Percentiles rank a stretch among this genome's conserved stretches.
These are phyloP conservation scores for Citrus australasica DNA, from an alignment of 345 rosid genomes.

Conservation along the genomic window DNA sequence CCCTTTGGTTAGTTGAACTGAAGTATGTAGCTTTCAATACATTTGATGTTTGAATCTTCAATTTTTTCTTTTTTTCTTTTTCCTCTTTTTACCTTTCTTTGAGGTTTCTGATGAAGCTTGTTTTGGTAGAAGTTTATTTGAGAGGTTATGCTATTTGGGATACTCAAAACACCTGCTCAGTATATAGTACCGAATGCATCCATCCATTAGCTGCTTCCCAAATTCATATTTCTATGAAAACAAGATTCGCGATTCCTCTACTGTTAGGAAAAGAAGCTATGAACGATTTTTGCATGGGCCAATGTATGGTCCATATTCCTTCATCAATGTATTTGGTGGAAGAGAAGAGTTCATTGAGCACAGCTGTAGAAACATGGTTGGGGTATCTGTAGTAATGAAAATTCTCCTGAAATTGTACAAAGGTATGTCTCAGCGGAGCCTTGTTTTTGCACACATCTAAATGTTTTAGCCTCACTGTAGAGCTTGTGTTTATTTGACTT, in stretches of 20 bases:
- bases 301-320: slow-evolving; percentile 35
- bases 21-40: no score
- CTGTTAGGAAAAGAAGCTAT: neutral
- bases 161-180: slow-evolving; percentile 44
- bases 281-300: neutral
- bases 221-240: slow-evolving; percentile 42
- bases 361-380: slow-evolving; percentile 28
- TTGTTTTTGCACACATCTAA: neutral
- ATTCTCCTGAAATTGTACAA: slow-evolving; percentile 25
- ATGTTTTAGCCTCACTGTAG: neutral
- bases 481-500: no score
- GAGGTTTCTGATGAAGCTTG: slow-evolving; percentile 36
- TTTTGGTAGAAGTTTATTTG: slow-evolving; percentile 69
- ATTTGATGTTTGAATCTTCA: neutral
- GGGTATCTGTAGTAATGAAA: slow-evolving; percentile 35
- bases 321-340: slow-evolving; percentile 7
- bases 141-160: slow-evolving; percentile 45
- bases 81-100: neutral
- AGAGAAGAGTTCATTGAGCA: neutral
- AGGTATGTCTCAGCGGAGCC: neutral
- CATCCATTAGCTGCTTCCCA: slow-evolving; percentile 62
- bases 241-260: neutral
- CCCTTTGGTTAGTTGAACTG: neutral
- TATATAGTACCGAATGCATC: slow-evolving; percentile 81
- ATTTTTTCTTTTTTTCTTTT: no score